Evolutionary conservation across 805 yeast genomes (phyloP).

Genomic region (Pichia californica): DNA sequence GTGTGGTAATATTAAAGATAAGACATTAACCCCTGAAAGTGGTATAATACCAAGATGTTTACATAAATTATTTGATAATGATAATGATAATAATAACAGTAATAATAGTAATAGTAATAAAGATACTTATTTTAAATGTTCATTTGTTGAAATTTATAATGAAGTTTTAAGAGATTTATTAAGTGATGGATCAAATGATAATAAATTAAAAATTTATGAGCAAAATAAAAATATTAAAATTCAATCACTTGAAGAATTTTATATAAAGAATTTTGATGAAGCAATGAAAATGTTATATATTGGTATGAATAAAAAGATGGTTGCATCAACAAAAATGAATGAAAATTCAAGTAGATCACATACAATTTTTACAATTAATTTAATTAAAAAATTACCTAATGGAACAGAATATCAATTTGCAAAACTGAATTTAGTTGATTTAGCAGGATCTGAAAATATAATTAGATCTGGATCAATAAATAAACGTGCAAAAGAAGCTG

Average conservation of each 20-base stretch:
- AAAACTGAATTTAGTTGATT: constrained; percentile 67
- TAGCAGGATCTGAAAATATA: constrained; percentile 94
- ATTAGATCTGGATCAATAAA: constrained; percentile 80
- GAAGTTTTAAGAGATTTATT: constrained; percentile 39
- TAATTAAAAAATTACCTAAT: constrained; percentile 37
- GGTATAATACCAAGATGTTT: constrained; percentile 50
- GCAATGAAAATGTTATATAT: constrained; percentile 50
- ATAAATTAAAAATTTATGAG: constrained; percentile 36
- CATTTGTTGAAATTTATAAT: constrained; percentile 49
- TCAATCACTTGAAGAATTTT: constrained; percentile 60
- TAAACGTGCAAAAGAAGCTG: constrained; percentile 88
- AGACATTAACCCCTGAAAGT: constrained; percentile 25
- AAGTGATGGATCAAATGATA: constrained; percentile 26
- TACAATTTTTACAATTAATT: constrained; percentile 61
- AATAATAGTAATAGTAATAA: no score
- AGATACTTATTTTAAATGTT: constrained; percentile 38
- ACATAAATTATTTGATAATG: constrained; percentile 32
- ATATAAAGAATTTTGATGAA: constrained; percentile 45
- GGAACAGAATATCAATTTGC: constrained; percentile 26
- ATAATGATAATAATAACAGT: no score
- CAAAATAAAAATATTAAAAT: constrained; percentile 36
- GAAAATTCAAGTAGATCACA: constrained; percentile 72
- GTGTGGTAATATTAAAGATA: constrained; percentile 40
- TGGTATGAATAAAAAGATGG: constrained; percentile 56
- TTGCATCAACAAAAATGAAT: constrained; percentile 69